Evolutionary conservation across 1,284 basidiomycete species (phyloP), one percentile per base, ranked within the genome.

Genomic region (Boletus albobrunnescens): DNA sequence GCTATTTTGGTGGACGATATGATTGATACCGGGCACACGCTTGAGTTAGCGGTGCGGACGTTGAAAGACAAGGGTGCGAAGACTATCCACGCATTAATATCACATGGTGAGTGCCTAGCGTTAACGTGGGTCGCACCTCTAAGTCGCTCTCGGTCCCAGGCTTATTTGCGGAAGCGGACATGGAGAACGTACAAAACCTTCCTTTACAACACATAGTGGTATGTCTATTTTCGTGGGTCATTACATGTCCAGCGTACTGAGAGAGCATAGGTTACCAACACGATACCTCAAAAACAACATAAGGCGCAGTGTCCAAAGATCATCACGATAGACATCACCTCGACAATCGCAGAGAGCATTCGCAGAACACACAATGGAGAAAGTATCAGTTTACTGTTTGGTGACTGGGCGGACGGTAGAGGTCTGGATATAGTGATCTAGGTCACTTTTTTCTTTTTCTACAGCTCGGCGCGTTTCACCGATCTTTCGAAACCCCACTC

Each of bases 1-100:
- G 94, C 91, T 24, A 95, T 99, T 60, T 76, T 99, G 41, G 87
- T 99, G 24, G 95, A 99, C 67, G 95, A 99, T 66, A 98, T 99
- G 93, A 87, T 97, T 63, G 96, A 99, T 68, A 94, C 92, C 6
- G 95, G 94, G 2, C 79, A 78, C 50, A 99, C 96, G 2, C 78
- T 99, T 20, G 74, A 82, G 11, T 74, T 97, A 14, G 95, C 95
- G 23, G 88, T 85, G 11, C 83, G 83, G 45, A 91, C 93, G 4
- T 73, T 99, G 51, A 77, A 84, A 50, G 91, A 94, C 55, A 88
- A 89, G 47, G 95, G 96, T 26, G 95, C 94, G 2, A 86, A 80
- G 60, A 81, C 84, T 32, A 84, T 97, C 16, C 88, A 95, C 64
- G 94, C 91, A 3, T 70, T 98, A 44, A 85, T 97, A 54, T 92